phyloP scores from a whole-genome alignment of 257 asterid genomes.

The Nicotiana undulata region DNA sequence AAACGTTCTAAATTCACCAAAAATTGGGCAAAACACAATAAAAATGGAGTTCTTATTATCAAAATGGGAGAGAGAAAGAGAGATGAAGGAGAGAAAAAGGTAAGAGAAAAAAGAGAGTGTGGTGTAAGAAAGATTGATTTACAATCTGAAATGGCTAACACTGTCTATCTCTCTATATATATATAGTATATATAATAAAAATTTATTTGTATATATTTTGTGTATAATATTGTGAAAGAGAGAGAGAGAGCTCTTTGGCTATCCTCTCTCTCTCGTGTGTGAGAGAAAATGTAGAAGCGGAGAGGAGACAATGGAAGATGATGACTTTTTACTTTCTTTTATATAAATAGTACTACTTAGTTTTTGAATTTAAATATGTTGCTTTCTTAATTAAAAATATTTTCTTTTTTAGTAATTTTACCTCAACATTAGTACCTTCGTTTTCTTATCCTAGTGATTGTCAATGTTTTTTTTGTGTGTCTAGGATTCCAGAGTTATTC shows the following conservation, averaged over 20 bases:
- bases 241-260: background rate
- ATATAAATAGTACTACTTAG: background rate
- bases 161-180: background rate
- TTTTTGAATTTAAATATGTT: background rate
- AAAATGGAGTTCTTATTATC: background rate
- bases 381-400: too few species aligned
- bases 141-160: slow-evolving; percentile 8
- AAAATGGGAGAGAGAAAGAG: background rate
- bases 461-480: too few species aligned
- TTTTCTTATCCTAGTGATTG: too few species aligned
- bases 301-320: slow-evolving; percentile 8
- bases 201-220: background rate
- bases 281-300: background rate
- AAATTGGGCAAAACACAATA: background rate
- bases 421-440: too few species aligned
- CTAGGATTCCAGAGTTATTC: too few species aligned
- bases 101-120: slow-evolving; percentile 1
- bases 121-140: slow-evolving; percentile 12
- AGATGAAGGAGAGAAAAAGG: background rate
- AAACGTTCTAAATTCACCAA: slow-evolving; percentile 44
- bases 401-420: background rate
- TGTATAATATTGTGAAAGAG: background rate
- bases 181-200: background rate
- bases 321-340: background rate
- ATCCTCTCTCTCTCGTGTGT: background rate